Evolutionary conservation across 768 basidiomycete genomes (phyloP), one percentile per base, ranked within the genome.

Genomic region (Myochromella boudieri): DNA sequence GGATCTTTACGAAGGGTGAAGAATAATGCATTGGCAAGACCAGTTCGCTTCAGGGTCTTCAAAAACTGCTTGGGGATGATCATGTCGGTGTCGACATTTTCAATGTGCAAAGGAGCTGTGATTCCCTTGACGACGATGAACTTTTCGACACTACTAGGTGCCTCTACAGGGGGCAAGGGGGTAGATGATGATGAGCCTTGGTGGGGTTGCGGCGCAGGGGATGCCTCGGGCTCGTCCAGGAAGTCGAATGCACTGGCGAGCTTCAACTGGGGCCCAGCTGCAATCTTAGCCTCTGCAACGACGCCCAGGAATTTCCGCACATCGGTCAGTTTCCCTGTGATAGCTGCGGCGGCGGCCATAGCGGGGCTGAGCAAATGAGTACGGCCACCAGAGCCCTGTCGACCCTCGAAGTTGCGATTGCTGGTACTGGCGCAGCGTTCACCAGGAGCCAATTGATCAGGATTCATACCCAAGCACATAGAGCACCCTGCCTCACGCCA

Each of bases 391-490:
- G 90, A 80, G 52, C 92, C 80, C 74, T 93, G 78, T 65, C 92
- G 84, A 41, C 91, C 91, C 68, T 95, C 91, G 55, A 95, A 94
- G 70, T 95, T 95, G 48, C 92, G 82, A 69, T 95, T 94, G 58
- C 89, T 91, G 28, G 92, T 95, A 55, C 89, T 91, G 8, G 92
- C 92, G 59, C 92, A 95, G 34, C 92, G 85, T 60, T 86, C 78
- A 11, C 87, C 84, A 2, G 91, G 89, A 14, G 78, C 75, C 40
- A 95, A 72, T 60, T 93, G 90, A 67, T 95, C 92, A 10, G 91
- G 89, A 67, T 95, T 95, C 92, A 95, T 95, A 32, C 91, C 92
- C 55, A 95, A 67, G 68, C 92, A 95, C 92, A 95, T 95, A 12
- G 92, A 95, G 62, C 92, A 95, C 26, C 92, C 92, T 25, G 92